Percentiles rank a stretch among this genome's conserved stretches.
Conservation (phyloP, 768 basidiomycete genomes). For the Trametes punicea region DNA sequence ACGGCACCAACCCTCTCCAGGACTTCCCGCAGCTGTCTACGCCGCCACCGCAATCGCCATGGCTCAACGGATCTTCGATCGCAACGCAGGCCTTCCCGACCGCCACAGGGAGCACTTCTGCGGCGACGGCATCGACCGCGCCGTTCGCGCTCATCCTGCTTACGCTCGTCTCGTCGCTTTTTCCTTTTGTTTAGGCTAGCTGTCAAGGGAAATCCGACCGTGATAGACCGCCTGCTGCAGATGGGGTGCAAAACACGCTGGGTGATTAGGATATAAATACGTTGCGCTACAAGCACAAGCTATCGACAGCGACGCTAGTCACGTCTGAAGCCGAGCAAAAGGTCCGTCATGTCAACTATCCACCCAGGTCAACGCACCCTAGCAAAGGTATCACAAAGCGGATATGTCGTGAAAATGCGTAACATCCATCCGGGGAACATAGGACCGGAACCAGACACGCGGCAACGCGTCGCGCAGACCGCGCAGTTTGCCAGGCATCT, state of each 20-base stretch:
- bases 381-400: not conserved
- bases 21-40: slow-evolving; percentile 24
- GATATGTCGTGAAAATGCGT: slow-evolving; percentile 8
- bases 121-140: not conserved
- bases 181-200: no score
- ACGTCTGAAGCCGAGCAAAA: not conserved
- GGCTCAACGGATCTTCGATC: slow-evolving; percentile 24
- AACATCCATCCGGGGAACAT: not conserved
- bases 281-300: slow-evolving; percentile 7
- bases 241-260: no score
- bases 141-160: not conserved
- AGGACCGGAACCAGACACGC: not conserved
- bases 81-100: slow-evolving; percentile 15
- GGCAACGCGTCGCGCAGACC: not conserved
- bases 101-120: slow-evolving; percentile 9
- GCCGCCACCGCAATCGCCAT: slow-evolving; percentile 25
- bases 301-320: not conserved
- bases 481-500: not conserved
- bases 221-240: not conserved
- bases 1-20: slow-evolving; percentile 26
- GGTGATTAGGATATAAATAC: slow-evolving; percentile 19
- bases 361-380: slow-evolving; percentile 3
- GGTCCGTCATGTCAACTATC: slow-evolving; percentile 10
- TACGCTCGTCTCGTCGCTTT: no score
- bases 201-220: no score